Evolutionary conservation across 2,329 filamentous ascomycete genomes (phyloP).

Genomic region (Nemania abortiva): DNA sequence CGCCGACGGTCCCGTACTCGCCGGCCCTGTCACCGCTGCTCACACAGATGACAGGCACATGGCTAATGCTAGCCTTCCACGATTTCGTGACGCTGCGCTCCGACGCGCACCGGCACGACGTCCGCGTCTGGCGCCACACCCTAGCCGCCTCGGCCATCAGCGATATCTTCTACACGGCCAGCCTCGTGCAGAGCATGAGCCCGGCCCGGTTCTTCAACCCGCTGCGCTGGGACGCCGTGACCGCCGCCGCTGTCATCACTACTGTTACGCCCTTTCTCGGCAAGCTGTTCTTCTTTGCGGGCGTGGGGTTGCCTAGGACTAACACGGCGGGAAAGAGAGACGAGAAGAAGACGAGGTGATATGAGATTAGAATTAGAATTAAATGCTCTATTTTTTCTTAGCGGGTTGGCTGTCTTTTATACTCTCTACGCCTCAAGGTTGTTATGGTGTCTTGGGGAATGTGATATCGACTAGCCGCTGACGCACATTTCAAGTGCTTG

Average conservation of each 20-base stretch:
- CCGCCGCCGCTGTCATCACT: constrained; percentile 32
- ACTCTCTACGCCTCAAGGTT: background rate
- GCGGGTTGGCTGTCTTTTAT: background rate
- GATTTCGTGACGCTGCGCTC: constrained; percentile 39
- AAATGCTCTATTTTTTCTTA: background rate
- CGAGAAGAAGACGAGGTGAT: constrained; percentile 32
- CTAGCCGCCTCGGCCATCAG: constrained; percentile 41
- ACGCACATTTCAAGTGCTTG: background rate
- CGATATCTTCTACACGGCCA: constrained; percentile 40
- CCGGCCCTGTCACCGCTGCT: constrained; percentile 38
- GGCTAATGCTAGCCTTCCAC: constrained; percentile 44
- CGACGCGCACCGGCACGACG: constrained; percentile 18
- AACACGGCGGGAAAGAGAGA: background rate
- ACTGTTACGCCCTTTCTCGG: constrained; percentile 40
- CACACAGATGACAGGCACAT: constrained; percentile 41
- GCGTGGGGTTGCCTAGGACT: constrained; percentile 34
- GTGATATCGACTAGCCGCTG: background rate
- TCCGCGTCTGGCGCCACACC: constrained; percentile 40
- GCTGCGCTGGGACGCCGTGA: constrained; percentile 33
- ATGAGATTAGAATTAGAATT: background rate
- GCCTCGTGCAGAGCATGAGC: constrained; percentile 41
- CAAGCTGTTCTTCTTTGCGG: constrained; percentile 41
- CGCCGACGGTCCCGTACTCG: constrained; percentile 39
- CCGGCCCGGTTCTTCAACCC: constrained; percentile 37
- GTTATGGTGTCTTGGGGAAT: background rate